Percentiles rank a stretch among this genome's conserved stretches.
phyloP scores from a whole-genome alignment of 2,329 filamentous ascomycete genomes.

The Trichothecium sympodiale region DNA sequence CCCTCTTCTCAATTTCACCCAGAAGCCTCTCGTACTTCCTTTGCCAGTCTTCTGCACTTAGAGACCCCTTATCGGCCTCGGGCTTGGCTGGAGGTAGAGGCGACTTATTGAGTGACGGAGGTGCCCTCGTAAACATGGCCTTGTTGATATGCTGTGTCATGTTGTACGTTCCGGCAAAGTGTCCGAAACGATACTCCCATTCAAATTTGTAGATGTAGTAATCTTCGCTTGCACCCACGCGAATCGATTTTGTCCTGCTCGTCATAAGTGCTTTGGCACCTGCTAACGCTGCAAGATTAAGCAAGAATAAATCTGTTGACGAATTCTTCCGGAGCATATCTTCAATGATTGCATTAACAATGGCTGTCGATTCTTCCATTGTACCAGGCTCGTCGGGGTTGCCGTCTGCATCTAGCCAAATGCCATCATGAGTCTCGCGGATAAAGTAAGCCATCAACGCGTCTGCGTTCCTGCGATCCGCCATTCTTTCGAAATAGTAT shows the following conservation, averaged over 20 bases:
- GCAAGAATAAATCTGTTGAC: conserved; percentile 43
- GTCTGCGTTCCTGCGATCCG: conserved; percentile 44
- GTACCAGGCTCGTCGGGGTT: conserved; percentile 28
- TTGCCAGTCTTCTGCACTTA: conserved; percentile 35
- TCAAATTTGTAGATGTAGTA: conserved; percentile 36
- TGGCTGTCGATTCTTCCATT: conserved; percentile 41
- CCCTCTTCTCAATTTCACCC: conserved; percentile 45
- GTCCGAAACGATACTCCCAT: conserved; percentile 46
- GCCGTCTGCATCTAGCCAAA: conserved; percentile 40
- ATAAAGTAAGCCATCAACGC: conserved; percentile 45
- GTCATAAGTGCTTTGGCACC: conserved; percentile 41
- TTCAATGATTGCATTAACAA: conserved; percentile 42
- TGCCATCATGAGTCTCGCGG: conserved; percentile 33
- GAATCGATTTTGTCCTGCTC: conserved; percentile 26
- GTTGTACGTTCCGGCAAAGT: conserved; percentile 38
- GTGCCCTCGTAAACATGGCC: conserved; percentile 25
- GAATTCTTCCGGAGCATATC: conserved; percentile 38
- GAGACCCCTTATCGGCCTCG: conserved; percentile 7
- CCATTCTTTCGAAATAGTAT: conserved; percentile 23
- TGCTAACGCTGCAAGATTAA: conserved; percentile 46
- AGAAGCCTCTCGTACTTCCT: conserved; percentile 45
- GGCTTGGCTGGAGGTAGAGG: conserved; percentile 8
- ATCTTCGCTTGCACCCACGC: conserved; percentile 29
- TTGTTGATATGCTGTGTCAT: conserved; percentile 38
- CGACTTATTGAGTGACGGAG: too few species aligned